These are phyloP conservation scores for Neonectria ditissima DNA, from an alignment of 2,329 filamentous ascomycete genomes.

Conservation along the genomic window DNA sequence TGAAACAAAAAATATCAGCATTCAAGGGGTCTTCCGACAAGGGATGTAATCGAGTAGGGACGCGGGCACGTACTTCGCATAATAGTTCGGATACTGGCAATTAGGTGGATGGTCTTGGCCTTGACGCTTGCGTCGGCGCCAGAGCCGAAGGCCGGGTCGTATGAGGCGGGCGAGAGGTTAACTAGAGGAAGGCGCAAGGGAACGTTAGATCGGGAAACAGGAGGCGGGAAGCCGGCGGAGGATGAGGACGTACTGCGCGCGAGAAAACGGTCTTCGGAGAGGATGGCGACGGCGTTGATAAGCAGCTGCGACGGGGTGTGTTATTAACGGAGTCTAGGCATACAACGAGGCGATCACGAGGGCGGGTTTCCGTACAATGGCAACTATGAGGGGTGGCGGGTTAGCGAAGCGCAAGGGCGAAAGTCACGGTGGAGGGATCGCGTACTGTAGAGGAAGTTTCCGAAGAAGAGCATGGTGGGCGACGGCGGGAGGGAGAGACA, in stretches of 20 bases:
- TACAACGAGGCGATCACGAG: neutral
- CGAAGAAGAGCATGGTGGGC: conserved; percentile 73
- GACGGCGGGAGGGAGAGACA: conserved; percentile 2
- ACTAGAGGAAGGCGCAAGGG: conserved; percentile 53
- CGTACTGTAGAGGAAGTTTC: conserved; percentile 75
- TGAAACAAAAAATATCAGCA: conserved; percentile 23
- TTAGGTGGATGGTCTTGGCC: conserved; percentile 88
- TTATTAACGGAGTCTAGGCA: conserved; percentile 5
- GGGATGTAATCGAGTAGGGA: neutral
- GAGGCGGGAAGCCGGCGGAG: neutral
- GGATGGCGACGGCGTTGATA: conserved; percentile 91
- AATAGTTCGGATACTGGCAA: conserved; percentile 88
- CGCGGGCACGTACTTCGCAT: conserved; percentile 78
- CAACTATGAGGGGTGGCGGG: conserved; percentile 48
- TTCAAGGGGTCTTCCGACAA: neutral
- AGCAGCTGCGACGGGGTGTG: conserved; percentile 66
- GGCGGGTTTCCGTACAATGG: conserved; percentile 64
- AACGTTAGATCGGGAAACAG: conserved; percentile 26
- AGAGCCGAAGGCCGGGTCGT: conserved; percentile 83
- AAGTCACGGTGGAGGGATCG: neutral
- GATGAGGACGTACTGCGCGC: conserved; percentile 65
- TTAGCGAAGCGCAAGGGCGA: conserved; percentile 24
- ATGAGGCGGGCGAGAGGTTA: conserved; percentile 78
- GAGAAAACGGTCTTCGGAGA: conserved; percentile 95
- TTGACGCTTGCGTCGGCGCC: conserved; percentile 82